phyloP scores from a whole-genome alignment of 2,329 filamentous ascomycete genomes.

The Fusarium xyrophilum region DNA sequence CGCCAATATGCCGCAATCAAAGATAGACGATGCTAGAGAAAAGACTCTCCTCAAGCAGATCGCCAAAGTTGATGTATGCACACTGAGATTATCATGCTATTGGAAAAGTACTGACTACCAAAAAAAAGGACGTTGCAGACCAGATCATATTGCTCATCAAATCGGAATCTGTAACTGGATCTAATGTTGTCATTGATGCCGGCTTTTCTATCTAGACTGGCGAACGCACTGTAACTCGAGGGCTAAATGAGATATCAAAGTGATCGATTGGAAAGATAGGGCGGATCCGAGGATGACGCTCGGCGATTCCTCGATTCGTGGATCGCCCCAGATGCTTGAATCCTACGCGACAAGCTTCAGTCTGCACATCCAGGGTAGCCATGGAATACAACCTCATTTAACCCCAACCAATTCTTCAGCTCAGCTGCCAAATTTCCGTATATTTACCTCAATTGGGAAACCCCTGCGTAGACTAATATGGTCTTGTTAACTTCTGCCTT shows the following conservation, averaged over 20 bases:
- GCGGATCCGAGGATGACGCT: too few species aligned
- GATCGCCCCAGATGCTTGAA: neutral
- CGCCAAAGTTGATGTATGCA: neutral
- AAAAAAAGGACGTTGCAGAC: neutral
- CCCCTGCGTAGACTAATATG: fast-evolving
- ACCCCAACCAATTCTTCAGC: neutral
- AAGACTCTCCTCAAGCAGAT: conserved; percentile 6
- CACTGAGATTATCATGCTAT: fast-evolving
- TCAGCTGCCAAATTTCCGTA: neutral
- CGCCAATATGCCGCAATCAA: neutral
- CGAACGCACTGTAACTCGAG: fast-evolving
- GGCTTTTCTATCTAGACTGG: neutral
- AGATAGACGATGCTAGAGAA: conserved; percentile 1
- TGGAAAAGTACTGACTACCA: neutral
- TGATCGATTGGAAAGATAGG: neutral
- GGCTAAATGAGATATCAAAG: fast-evolving
- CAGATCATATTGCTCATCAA: neutral
- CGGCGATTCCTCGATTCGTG: neutral
- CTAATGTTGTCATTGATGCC: neutral
- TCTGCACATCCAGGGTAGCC: neutral
- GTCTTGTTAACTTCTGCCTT: fast-evolving
- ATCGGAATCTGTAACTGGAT: neutral
- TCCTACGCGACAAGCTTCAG: neutral
- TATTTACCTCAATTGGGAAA: neutral
- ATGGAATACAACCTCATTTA: neutral